A percentile compares a stretch with the other conserved stretches of the same genome.
Conservation (phyloP, 164 flowering plant genomes). For the Annona squamosa region DNA sequence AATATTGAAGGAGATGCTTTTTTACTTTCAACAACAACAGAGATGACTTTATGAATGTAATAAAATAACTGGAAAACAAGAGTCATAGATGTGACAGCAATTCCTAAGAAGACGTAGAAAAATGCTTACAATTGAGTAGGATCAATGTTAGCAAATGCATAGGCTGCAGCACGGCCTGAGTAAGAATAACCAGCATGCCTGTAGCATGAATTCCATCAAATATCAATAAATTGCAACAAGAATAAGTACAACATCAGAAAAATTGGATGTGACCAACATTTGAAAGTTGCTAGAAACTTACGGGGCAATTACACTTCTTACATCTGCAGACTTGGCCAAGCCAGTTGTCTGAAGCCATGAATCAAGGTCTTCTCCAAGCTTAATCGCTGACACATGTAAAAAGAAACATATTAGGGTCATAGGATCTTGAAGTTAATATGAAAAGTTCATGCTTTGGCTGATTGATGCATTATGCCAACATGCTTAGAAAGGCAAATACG, state of each 20-base stretch:
- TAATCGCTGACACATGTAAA: conserved; percentile 36
- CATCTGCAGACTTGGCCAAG: conserved; percentile 65
- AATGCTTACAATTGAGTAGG: conserved; percentile 67
- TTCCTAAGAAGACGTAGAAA: not conserved
- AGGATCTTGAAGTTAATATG: not conserved
- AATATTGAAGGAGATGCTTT: no score
- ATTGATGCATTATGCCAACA: not conserved
- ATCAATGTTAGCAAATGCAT: conserved; percentile 88
- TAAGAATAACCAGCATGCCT: conserved; percentile 99
- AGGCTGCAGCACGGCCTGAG: conserved; percentile 96
- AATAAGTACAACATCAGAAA: not conserved
- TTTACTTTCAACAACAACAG: no score
- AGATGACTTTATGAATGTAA: no score
- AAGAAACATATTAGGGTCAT: not conserved
- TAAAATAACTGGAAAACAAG: no score
- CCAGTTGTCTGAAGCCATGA: conserved; percentile 75
- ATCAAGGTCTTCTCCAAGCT: conserved; percentile 71
- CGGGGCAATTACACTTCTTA: conserved; percentile 98
- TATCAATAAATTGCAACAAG: conserved; percentile 2
- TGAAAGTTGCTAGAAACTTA: conserved; percentile 28
- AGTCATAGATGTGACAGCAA: not conserved
- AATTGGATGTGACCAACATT: not conserved
- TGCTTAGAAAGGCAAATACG: not conserved
- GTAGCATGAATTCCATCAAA: conserved; percentile 16
- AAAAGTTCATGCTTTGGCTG: not conserved